Evolutionary conservation across 1,284 basidiomycete genomes (phyloP), one percentile per base, ranked within the genome.

Genomic region (Caloboletus inedulis): DNA sequence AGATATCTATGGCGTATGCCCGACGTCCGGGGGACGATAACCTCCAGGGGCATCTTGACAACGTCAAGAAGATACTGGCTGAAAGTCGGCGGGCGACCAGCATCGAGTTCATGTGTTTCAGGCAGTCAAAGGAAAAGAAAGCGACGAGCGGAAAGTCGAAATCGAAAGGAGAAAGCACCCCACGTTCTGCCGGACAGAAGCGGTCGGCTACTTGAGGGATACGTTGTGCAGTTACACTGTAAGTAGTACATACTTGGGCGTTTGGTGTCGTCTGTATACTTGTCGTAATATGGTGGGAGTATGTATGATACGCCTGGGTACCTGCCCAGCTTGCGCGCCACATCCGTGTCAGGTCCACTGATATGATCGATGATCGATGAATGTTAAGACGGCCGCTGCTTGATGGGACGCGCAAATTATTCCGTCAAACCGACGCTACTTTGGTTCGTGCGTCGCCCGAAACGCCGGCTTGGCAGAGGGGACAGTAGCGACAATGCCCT

Each of bases 21-120:
- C 84, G 90, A 40, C 78, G 87, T 45, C 78, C 84, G 3, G 87
- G 86, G 19, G 87, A 91, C 65, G 89, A 92, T 69, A 89, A 89
- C 60, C 74, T 93, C 52, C 89, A 92, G 69, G 77, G 76, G n/a
- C 91, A 95, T 64, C 77, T 99, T 45, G 94, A 98, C 62, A 85
- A 86, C 7, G 88, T 99, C 47, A 95, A 95, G 75, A 88, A 87
- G 73, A 94, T 91, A 23, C 74, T 99, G 53, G 83, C 87, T 41
- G 90, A 94, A 53, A 89, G 90, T 46, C 78, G 95, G 40, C 82
- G 92, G 49, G 89, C 92, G 40, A 98, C 96, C 2, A 92, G 91
- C 6, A 87, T 98, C 52, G 94, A 98, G 69, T 99, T 98, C 62
- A 73, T 98, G 65, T 99, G 97, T 73, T 91, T 91, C 75, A 78